Conservation (phyloP, 768 basidiomycete genomes). For the Pleurotus tuoliensis region DNA sequence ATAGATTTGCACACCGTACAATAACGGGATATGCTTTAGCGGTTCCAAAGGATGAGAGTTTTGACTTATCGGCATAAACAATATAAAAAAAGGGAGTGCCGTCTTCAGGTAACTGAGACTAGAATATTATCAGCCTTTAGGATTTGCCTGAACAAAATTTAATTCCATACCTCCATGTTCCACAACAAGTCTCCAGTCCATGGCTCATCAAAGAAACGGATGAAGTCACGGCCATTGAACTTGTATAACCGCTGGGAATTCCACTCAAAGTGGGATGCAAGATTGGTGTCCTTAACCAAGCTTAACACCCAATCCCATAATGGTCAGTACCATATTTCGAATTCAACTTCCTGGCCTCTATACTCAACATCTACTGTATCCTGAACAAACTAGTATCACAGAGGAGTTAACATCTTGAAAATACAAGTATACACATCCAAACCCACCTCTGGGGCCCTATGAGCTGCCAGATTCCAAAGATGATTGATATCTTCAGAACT, state of each 20-base stretch:
- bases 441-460: constrained; percentile 8
- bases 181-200: constrained; percentile 34
- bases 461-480: constrained; percentile 15
- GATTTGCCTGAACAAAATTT: not conserved
- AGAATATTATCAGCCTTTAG: not conserved
- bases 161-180: constrained; percentile 29
- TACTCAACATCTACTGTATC: constrained; percentile 16
- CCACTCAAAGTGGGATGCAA: constrained; percentile 23
- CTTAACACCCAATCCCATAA: constrained; percentile 25
- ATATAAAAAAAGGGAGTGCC: constrained; percentile 26
- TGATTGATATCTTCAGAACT: constrained; percentile 11
- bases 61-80: constrained; percentile 38
- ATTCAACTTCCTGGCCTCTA: constrained; percentile 11
- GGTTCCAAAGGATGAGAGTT: constrained; percentile 32
- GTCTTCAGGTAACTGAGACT: constrained; percentile 15
- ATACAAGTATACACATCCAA: not conserved
- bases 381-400: constrained; percentile 14
- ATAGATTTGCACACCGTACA: constrained; percentile 27
- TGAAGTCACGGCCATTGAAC: constrained; percentile 21
- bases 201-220: constrained; percentile 30
- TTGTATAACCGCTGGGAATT: constrained; percentile 26
- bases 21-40: constrained; percentile 34
- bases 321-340: constrained; percentile 16
- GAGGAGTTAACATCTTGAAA: not conserved
- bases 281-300: constrained; percentile 20